phyloP scores from a whole-genome alignment of 805 yeast genomes.

The Jamesozyma lodderae region DNA sequence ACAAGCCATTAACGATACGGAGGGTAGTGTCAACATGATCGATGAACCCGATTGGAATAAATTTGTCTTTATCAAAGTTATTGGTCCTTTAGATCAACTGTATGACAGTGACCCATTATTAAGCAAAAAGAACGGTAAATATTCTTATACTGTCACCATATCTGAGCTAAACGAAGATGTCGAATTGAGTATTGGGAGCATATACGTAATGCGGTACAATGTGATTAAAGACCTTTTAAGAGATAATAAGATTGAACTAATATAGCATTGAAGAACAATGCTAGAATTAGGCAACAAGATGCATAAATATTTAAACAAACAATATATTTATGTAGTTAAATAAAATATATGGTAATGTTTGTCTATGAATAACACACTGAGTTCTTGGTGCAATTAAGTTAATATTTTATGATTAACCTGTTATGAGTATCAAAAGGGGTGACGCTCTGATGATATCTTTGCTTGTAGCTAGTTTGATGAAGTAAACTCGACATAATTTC shows the following conservation, averaged over 20 bases:
- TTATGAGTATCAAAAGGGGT: too few relatives aligned
- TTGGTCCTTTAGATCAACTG: constrained; percentile 12
- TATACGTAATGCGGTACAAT: constrained; percentile 66
- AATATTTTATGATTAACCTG: too few relatives aligned
- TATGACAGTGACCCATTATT: constrained; percentile 23
- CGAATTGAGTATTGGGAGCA: constrained; percentile 51
- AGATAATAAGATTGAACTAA: constrained; percentile 36
- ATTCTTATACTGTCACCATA: constrained; percentile 32
- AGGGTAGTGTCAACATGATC: constrained; percentile 65
- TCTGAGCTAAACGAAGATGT: constrained; percentile 44
- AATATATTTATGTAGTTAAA: too few relatives aligned
- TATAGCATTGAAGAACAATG: constrained; percentile 25
- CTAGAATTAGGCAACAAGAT: too few relatives aligned
- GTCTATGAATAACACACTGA: too few relatives aligned
- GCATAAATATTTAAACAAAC: too few relatives aligned
- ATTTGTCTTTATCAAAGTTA: constrained; percentile 58
- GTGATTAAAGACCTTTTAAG: constrained; percentile 36
- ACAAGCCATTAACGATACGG: constrained; percentile 67
- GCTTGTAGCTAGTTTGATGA: too few relatives aligned
- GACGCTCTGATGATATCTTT: too few relatives aligned
- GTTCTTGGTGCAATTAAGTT: too few relatives aligned
- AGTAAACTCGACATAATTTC: too few relatives aligned
- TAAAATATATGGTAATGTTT: too few relatives aligned
- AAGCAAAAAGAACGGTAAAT: constrained; percentile 32
- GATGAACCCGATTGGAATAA: constrained; percentile 65